Base-by-base conservation (phyloP, 164 flowering plant species). In the Vitis cinerea region DNA sequence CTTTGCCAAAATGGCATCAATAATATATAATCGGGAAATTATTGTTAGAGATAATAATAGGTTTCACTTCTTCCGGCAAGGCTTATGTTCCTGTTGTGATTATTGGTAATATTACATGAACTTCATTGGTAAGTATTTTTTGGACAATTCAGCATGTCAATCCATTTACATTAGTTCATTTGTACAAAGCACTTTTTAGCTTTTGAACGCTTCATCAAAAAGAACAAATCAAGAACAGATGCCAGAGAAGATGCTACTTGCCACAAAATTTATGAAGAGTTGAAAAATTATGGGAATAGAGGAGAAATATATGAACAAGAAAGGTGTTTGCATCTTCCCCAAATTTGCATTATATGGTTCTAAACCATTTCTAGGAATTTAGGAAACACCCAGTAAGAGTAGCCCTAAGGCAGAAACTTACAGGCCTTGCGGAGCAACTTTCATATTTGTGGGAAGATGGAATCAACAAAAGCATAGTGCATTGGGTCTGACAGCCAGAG, bases 401-500 rank as follows among this genome's bases (percentile, higher is more conserved):
- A 10, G 31, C 15, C 30, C n/a, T 29, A 31, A 31, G 14, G 9
- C 19, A 52, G 58, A 48, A 64, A 16, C 29, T 16, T 59, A 29
- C 15, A 19, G 30, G 11, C 8, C 56, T 53, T 53, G 50, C 69
- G 48, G 15, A 27, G 64, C 17, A 31, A 14, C 17, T 5, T 23
- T 69, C 74, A 72, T 69, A 72, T 49, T 27, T 72, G 53, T 4
- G 87, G 92, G 70, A 83, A 72, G 70, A 90, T 83, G 17, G 92
- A 72, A 75, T 94, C 98, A 56, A 94, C 79, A 67, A 44, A 88
- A 37, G 85, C 79, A 61, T 83, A 79, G 72, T 88, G 73, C 88
- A 80, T 81, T 1, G 90, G 88, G 67, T 92, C 92, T 8, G 77
- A 75, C 37, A 71, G 64, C 97, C 97, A 94, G 51, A 86, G 85